phyloP scores from a whole-genome alignment of 495 filamentous ascomycete species.

The Friedmanniomyces simplex region DNA sequence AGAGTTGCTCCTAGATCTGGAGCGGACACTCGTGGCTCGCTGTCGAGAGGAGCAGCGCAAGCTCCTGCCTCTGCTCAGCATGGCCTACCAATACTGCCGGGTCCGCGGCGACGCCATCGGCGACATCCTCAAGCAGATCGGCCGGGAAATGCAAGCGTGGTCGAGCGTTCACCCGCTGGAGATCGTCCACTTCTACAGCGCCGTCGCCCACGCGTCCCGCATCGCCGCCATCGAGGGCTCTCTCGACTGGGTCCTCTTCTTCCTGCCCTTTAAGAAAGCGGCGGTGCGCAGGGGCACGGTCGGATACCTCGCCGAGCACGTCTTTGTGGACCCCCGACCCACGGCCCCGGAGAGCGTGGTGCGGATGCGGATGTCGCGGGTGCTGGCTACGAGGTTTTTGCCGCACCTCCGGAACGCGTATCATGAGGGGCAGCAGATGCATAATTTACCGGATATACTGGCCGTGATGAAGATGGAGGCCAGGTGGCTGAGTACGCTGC shows the following conservation, averaged over 20 bases:
- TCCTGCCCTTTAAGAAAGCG: neutral
- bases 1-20: neutral
- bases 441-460: neutral
- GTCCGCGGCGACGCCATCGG: neutral
- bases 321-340: constrained; percentile 2
- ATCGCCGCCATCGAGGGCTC: neutral
- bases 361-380: neutral
- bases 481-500: neutral
- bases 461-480: neutral
- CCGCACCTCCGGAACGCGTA: neutral
- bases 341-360: neutral
- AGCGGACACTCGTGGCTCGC: neutral
- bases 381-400: neutral
- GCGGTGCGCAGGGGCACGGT: neutral
- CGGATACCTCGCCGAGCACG: neutral
- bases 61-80: neutral
- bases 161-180: neutral
- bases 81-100: neutral
- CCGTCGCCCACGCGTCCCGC: neutral
- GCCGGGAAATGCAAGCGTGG: neutral
- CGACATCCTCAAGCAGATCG: neutral
- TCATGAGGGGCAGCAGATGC: neutral
- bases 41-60: neutral
- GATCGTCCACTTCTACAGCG: neutral
- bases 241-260: neutral